phyloP scores from a whole-genome alignment of 768 basidiomycete genomes.

The Leucogyrophana mollusca region DNA sequence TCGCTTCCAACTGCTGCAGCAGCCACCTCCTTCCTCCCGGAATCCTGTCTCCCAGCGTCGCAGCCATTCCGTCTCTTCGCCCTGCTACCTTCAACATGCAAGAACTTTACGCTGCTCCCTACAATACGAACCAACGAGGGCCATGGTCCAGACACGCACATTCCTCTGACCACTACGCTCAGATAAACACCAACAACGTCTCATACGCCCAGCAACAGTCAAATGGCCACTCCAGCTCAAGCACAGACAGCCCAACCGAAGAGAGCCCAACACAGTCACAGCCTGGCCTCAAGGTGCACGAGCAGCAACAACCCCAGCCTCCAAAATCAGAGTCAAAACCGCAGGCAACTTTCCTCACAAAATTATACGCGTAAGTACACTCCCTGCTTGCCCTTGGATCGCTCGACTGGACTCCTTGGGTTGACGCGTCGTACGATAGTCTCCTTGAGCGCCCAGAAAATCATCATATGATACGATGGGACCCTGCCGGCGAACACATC shows the following conservation, averaged over 20 bases:
- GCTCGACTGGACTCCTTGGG: constrained; percentile 8
- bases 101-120: not conserved
- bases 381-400: constrained; percentile 3
- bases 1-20: constrained; percentile 29
- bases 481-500: constrained; percentile 89
- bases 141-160: constrained; percentile 31
- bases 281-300: constrained; percentile 30
- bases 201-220: constrained; percentile 31
- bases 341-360: constrained; percentile 94
- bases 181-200: constrained; percentile 32
- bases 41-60: constrained; percentile 16
- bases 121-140: constrained; percentile 43
- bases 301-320: constrained; percentile 46
- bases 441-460: constrained; percentile 90
- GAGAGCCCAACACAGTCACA: constrained; percentile 41
- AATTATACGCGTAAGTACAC: constrained; percentile 86
- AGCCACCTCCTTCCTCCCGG: constrained; percentile 27
- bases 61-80: constrained; percentile 37
- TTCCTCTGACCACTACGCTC: constrained; percentile 31
- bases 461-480: constrained; percentile 97
- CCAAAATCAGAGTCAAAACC: constrained; percentile 77
- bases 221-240: constrained; percentile 35
- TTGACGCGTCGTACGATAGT: constrained; percentile 37
- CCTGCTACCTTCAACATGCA: constrained; percentile 34
- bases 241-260: constrained; percentile 43